Conservation (phyloP, 768 basidiomycete species). For the Macrocybe gigantea region DNA sequence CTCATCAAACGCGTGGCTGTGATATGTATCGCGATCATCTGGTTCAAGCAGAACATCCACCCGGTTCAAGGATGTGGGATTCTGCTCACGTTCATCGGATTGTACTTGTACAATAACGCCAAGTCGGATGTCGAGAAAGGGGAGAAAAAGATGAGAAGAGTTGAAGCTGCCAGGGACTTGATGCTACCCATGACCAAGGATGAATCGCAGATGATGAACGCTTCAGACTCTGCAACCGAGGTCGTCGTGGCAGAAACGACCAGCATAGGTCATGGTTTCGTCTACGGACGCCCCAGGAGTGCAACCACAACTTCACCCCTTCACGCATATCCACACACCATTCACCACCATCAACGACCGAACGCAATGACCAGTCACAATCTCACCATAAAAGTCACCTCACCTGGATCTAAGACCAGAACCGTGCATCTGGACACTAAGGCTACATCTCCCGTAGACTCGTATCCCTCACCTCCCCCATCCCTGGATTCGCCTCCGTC, state of each 20-base stretch:
- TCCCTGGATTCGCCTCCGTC: slow-evolving; percentile 36
- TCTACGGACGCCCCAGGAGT: slow-evolving; percentile 29
- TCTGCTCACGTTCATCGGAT: slow-evolving; percentile 77
- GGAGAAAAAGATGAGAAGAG: slow-evolving; percentile 79
- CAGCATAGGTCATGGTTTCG: slow-evolving; percentile 22
- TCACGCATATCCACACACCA: not conserved
- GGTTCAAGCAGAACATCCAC: slow-evolving; percentile 89
- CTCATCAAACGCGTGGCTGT: slow-evolving; percentile 97
- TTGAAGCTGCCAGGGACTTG: slow-evolving; percentile 66
- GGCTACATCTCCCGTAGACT: slow-evolving; percentile 9
- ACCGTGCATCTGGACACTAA: not conserved
- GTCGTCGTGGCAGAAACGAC: slow-evolving; percentile 24
- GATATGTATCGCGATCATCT: slow-evolving; percentile 95
- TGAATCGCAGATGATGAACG: slow-evolving; percentile 48
- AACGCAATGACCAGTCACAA: slow-evolving; percentile 3
- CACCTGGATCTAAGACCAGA: slow-evolving; percentile 5
- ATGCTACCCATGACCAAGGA: slow-evolving; percentile 63
- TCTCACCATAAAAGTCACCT: slow-evolving; percentile 11
- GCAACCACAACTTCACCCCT: slow-evolving; percentile 19
- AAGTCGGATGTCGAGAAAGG: slow-evolving; percentile 91
- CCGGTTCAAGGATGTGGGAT: slow-evolving; percentile 89
- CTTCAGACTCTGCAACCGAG: slow-evolving; percentile 31
- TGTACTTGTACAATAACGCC: slow-evolving; percentile 95
- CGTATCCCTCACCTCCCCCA: slow-evolving; percentile 43
- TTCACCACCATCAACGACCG: slow-evolving; percentile 7